phyloP scores from a whole-genome alignment of 208 protist genomes.

The Lotmaria passim region DNA sequence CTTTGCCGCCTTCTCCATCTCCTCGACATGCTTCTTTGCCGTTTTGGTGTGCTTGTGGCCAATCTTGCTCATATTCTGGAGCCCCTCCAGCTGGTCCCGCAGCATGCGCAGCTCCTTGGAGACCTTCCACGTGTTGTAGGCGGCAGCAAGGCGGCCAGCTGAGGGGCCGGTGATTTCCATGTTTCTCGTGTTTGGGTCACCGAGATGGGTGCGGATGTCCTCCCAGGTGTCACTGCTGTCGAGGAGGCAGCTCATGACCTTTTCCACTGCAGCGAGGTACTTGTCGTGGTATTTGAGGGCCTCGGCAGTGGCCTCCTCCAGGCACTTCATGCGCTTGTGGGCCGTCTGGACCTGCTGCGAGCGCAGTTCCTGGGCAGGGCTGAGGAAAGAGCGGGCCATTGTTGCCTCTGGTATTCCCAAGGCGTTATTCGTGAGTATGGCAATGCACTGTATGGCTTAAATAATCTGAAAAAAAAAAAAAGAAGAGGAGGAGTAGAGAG shows the following conservation, averaged over 20 bases:
- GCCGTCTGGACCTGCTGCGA: background rate
- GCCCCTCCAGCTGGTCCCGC: background rate
- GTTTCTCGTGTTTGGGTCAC: background rate
- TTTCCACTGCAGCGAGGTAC: constrained; percentile 8
- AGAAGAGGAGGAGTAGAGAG: too few species aligned
- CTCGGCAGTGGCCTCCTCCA: constrained; percentile 10
- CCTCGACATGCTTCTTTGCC: background rate
- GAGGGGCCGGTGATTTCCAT: background rate
- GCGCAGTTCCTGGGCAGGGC: background rate
- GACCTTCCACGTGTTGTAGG: background rate
- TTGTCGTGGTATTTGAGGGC: constrained; percentile 11
- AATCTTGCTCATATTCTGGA: background rate
- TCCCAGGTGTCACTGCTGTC: constrained; percentile 5
- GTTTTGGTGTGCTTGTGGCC: background rate
- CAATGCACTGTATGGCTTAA: too few species aligned
- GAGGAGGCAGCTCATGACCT: constrained; percentile 3
- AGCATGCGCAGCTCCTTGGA: background rate
- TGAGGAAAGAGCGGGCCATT: background rate
- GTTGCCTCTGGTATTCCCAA: background rate
- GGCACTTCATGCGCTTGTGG: constrained; percentile 2
- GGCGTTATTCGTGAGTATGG: too few species aligned
- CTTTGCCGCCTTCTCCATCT: background rate
- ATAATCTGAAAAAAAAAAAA: background rate
- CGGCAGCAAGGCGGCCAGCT: background rate
- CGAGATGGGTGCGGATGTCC: background rate